Conservation (phyloP, 2,329 filamentous ascomycete species). For the Colletotrichum sp. region DNA sequence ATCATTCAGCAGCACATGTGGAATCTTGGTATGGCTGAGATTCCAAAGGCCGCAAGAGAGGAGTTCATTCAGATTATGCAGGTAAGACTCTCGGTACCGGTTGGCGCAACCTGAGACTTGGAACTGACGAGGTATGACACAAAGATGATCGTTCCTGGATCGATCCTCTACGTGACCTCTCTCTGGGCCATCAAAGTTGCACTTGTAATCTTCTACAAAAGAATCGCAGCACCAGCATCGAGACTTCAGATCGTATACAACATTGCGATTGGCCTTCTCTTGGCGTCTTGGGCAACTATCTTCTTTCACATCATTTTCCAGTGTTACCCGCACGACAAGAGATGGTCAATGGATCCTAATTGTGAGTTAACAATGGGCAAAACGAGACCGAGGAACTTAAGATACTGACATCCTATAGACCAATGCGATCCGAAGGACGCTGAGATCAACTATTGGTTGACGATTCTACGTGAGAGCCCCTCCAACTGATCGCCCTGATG, state of each 20-base stretch:
- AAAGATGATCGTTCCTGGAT: conserved; percentile 45
- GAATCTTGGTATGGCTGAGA: conserved; percentile 29
- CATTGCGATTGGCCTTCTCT: conserved; percentile 33
- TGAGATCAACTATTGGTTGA: conserved; percentile 23
- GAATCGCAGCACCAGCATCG: conserved; percentile 38
- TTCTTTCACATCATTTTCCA: conserved; percentile 45
- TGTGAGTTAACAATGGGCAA: conserved; percentile 19
- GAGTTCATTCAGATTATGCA: conserved; percentile 30
- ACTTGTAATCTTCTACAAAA: conserved; percentile 46
- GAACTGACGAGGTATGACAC: not conserved
- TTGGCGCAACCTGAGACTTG: not conserved
- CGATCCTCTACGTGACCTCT: conserved; percentile 43
- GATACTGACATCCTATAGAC: not conserved
- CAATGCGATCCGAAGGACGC: conserved; percentile 14
- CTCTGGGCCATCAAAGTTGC: conserved; percentile 46
- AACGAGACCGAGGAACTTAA: not conserved
- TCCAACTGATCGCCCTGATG: not conserved
- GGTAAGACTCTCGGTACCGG: conserved; percentile 16
- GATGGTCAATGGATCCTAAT: conserved; percentile 31
- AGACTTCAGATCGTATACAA: conserved; percentile 41
- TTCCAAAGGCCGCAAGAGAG: conserved; percentile 23
- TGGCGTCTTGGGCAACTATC: conserved; percentile 33
- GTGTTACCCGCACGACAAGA: conserved; percentile 37
- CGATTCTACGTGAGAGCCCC: conserved; percentile 11
- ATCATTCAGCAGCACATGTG: conserved; percentile 33